phyloP scores from a whole-genome alignment of 306 rosid species.

The Gastrolobium villosum region DNA sequence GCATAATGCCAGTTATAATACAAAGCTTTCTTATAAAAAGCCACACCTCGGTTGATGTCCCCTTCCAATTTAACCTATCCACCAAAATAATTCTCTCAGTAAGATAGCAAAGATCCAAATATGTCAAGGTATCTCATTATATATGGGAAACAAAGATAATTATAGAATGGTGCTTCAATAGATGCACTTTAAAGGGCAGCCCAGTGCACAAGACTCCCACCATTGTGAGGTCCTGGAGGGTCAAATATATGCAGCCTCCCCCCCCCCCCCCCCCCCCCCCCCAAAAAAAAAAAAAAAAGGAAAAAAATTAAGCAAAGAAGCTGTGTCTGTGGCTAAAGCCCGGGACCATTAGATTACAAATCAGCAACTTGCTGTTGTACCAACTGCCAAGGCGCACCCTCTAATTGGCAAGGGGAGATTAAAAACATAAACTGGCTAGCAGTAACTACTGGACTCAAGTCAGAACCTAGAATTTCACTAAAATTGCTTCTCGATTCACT shows the following conservation, averaged over 20 bases:
- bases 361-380: no score
- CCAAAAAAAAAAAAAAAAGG: no score
- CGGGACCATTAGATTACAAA: no score
- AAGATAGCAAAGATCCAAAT: constrained; percentile 26
- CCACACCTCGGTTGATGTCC: constrained; percentile 87
- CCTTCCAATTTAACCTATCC: constrained; percentile 58
- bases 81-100: background rate
- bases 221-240: no score
- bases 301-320: no score
- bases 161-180: background rate
- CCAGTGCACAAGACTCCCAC: no score
- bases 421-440: background rate
- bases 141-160: background rate
- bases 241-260: no score
- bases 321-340: no score
- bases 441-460: background rate
- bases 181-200: background rate
- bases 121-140: constrained; percentile 26
- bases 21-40: constrained; percentile 92
- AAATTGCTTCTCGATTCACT: background rate
- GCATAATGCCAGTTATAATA: constrained; percentile 98
- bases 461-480: background rate
- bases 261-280: no score
- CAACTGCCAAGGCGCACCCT: no score
- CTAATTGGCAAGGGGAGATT: no score